Percentiles rank a stretch among this genome's conserved stretches.
Conservation (phyloP, 306 rosid genomes). For the Lablab purpureus region DNA sequence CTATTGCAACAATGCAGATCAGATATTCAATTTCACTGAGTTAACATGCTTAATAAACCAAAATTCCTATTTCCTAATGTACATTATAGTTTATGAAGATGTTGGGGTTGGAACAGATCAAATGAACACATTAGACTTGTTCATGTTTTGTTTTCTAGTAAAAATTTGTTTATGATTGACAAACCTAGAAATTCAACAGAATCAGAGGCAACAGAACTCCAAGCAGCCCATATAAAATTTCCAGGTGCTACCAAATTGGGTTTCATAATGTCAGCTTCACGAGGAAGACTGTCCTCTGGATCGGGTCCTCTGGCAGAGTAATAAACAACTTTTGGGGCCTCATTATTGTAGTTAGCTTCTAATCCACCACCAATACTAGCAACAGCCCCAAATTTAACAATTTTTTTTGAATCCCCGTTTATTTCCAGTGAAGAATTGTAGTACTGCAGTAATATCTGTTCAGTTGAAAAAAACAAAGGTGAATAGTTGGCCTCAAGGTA, state of each 20-base stretch:
- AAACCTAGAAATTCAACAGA: constrained; percentile 85
- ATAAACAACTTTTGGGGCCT: constrained; percentile 85
- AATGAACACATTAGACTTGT: constrained; percentile 20
- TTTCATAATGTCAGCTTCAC: constrained; percentile 87
- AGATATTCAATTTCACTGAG: constrained; percentile 23
- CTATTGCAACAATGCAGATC: constrained; percentile 53
- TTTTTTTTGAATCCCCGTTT: constrained; percentile 60
- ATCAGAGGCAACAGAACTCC: constrained; percentile 92
- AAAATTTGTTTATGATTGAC: constrained; percentile 20
- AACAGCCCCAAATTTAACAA: constrained; percentile 79
- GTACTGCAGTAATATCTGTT: constrained; percentile 75
- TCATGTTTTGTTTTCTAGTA: constrained; percentile 5
- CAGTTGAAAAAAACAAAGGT: constrained; percentile 35
- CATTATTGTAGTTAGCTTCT: constrained; percentile 65
- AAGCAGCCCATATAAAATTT: constrained; percentile 93
- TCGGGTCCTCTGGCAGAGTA: constrained; percentile 99
- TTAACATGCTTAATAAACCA: constrained; percentile 7
- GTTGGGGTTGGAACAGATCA: constrained; percentile 21
- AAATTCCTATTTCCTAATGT: constrained; percentile 2
- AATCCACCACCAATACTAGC: constrained; percentile 86
- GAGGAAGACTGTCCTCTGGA: constrained; percentile 85
- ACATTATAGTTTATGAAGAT: neutral
- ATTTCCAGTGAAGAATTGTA: constrained; percentile 86
- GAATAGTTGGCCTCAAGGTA: neutral
- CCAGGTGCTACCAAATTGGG: constrained; percentile 99